Percentiles rank a stretch among this genome's conserved stretches.
phyloP scores from a whole-genome alignment of 2,329 filamentous ascomycete species.

The Colletotrichum sp. region DNA sequence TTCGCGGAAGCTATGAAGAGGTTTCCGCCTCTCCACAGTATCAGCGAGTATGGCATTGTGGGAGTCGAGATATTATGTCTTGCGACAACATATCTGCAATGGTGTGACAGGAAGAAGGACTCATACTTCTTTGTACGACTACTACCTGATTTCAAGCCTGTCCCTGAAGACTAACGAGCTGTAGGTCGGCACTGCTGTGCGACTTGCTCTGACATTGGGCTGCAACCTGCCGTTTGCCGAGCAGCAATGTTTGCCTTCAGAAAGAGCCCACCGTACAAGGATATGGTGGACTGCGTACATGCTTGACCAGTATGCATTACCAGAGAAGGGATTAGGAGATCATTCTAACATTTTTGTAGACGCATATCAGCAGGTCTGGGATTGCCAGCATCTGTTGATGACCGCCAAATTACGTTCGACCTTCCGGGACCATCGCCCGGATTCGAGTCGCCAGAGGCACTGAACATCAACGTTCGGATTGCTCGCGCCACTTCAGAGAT shows the following conservation, averaged over 20 bases:
- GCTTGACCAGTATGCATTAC: slow-evolving; percentile 28
- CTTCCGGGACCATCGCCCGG: slow-evolving; percentile 27
- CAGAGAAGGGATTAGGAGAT: too few species aligned
- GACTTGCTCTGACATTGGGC: slow-evolving; percentile 29
- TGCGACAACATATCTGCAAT: slow-evolving; percentile 29
- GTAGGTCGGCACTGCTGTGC: slow-evolving; percentile 29
- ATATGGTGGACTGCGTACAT: slow-evolving; percentile 36
- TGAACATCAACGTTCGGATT: slow-evolving; percentile 31
- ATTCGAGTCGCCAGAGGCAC: slow-evolving; percentile 27
- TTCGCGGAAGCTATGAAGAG: slow-evolving; percentile 30
- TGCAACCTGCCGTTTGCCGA: slow-evolving; percentile 28
- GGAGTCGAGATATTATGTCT: slow-evolving; percentile 31
- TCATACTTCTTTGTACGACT: slow-evolving; percentile 29
- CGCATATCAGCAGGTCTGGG: slow-evolving; percentile 31
- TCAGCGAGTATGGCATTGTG: slow-evolving; percentile 29
- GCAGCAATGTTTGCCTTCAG: slow-evolving; percentile 29
- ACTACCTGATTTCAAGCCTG: accelerated
- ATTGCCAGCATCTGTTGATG: slow-evolving; percentile 29
- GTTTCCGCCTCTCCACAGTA: slow-evolving; percentile 27
- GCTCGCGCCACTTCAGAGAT: slow-evolving; percentile 31
- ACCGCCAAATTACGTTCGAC: slow-evolving; percentile 30
- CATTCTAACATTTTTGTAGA: background rate
- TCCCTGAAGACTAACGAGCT: background rate
- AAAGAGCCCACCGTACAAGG: slow-evolving; percentile 27
- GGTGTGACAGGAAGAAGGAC: slow-evolving; percentile 32